Evolutionary conservation across 139 green algal genomes (phyloP), one percentile per base, ranked within the genome.

Genomic region (Marvania coccoides): DNA sequence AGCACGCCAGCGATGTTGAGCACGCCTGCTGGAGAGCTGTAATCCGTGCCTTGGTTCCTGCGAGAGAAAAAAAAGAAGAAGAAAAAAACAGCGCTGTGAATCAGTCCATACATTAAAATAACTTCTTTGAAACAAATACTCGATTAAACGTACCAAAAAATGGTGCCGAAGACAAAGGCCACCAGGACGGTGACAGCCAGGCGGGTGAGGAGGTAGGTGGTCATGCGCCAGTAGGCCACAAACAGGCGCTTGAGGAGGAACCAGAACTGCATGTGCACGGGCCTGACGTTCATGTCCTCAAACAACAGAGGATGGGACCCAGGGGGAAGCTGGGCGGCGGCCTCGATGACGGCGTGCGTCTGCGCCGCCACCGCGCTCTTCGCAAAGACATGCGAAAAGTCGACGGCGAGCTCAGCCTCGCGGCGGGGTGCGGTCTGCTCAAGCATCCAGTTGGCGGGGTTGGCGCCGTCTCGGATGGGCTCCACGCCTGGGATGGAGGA

Each of bases 1-100:
- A 90, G 72, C 10, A 78, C 76, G 14, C 82, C 82, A 58, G 80
- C 60, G 9, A 90, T 73, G 67, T 87, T 87, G 35, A 81, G 69
- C 23, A 91, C 69, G 15, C 69, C 58, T 24, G 62, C 24, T 30
- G 57, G 26, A 28, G 56, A 62, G 28, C 35, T 48, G 30, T 54
- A 47, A 31, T 72, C 47, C 31, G 64, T 33, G 1, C 70, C 70
- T 51, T 69, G 62, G 24, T 37, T n/a, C 48, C 48, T n/a, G n/a
- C n/a, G n/a, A n/a, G n/a, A n/a, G n/a, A n/a, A n/a, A n/a, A n/a
- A n/a, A n/a, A n/a, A n/a, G n/a, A n/a, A n/a, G n/a, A n/a, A n/a
- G n/a, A n/a, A n/a, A n/a, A n/a, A n/a, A n/a, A n/a, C n/a, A n/a
- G n/a, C n/a, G n/a, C n/a, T n/a, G n/a, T n/a, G n/a, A n/a, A n/a